Evolutionary conservation across 2,329 filamentous ascomycete genomes (phyloP), one percentile per base, ranked within the genome.

Genomic region (Colletotrichum liaoningense): DNA sequence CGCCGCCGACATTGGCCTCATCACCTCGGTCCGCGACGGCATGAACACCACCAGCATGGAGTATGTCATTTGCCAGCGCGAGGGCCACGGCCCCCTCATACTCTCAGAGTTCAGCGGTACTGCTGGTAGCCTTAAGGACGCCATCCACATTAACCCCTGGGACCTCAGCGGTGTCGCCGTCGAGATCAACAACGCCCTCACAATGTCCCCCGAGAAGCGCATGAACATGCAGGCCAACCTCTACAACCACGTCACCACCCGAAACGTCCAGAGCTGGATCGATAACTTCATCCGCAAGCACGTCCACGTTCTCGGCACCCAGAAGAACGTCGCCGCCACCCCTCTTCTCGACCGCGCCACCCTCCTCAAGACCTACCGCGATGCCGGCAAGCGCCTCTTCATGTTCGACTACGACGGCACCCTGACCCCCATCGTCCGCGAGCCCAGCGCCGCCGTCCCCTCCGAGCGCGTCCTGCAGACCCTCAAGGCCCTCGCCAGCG

Each of bases 391-490:
- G 83, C 92, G 97, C 12, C 87, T 99, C 3, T 98, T 98, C 86
- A 96, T 99, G 94, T 98, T 98, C 80, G 97, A 99, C 84, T 99
- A 99, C 79, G 97, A 99, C 81, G 97, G 97, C 60, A 99, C 97
- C 0, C 89, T 99, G 67, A 98, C 97, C 4, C 94, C 95, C 0
- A 98, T 99, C 78, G 97, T 98, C 68, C 93, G 93, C 77, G 95
- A 98, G 79, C 97, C 97, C 1, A 92, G 93, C 76, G 92, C 95
- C 5, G 97, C 97, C 3, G 92, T 98, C 52, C 97, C 97, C 0
- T 96, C 95, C 0, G 93, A 95, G 77, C 91, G 92, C 26, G 90
- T 98, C 26, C 92, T 97, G 62, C 90, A 92, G 35, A 95, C 93
- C 1, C 87, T 99, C 72, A 94, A 93, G 81, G 89, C 90, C 12